Evolutionary conservation across 768 basidiomycete genomes (phyloP).

Genomic region (Lactarius sanguifluus): DNA sequence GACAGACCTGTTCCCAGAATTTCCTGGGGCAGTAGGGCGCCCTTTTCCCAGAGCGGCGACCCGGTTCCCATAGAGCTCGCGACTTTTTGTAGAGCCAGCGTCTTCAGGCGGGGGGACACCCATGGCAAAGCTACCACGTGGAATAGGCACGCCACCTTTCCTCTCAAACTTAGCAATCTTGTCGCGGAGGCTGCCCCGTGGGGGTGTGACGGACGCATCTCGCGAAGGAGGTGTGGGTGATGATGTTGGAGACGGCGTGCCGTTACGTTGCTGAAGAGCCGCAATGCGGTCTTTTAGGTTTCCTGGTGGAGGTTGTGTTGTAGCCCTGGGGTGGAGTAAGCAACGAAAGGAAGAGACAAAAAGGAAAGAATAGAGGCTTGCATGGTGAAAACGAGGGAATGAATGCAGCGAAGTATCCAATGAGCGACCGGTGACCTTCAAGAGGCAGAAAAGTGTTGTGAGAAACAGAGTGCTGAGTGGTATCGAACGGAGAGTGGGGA

Average conservation of each 20-base stretch:
- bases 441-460: background rate
- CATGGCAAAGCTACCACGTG: constrained; percentile 71
- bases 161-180: constrained; percentile 81
- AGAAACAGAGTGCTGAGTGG: background rate
- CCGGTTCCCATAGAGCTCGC: constrained; percentile 75
- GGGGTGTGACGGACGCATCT: constrained; percentile 30
- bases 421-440: constrained; percentile 22
- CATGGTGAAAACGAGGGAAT: constrained; percentile 22
- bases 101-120: constrained; percentile 58
- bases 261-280: constrained; percentile 64
- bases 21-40: constrained; percentile 25
- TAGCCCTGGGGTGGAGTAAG: constrained; percentile 22
- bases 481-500: constrained; percentile 4
- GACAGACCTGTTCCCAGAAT: constrained; percentile 17
- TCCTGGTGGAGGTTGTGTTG: constrained; percentile 34
- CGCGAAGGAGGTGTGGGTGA: constrained; percentile 35
- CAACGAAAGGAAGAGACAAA: background rate
- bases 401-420: constrained; percentile 16
- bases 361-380: constrained; percentile 10
- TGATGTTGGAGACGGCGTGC: constrained; percentile 36
- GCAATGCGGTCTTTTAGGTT: constrained; percentile 85
- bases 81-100: constrained; percentile 48
- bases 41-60: constrained; percentile 43
- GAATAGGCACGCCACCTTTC: constrained; percentile 73
- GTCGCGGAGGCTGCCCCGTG: constrained; percentile 46